These are phyloP conservation scores for Ceratobasidium sp. DNA, from an alignment of 1,284 basidiomycete species.

Conservation along the genomic window DNA sequence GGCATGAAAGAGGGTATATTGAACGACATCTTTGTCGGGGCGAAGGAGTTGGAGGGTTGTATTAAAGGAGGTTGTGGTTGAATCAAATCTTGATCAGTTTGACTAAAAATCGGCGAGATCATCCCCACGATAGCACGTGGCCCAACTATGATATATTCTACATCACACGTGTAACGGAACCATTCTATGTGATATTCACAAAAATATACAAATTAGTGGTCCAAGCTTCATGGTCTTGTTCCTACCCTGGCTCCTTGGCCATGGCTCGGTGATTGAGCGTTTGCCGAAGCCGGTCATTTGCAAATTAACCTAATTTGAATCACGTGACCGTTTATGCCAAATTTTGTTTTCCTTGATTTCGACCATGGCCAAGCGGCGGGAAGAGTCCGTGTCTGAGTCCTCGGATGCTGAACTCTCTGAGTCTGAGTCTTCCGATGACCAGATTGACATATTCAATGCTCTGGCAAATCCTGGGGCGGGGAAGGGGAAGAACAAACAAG, in stretches of 20 bases:
- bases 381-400: slow-evolving; percentile 1
- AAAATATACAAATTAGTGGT: neutral
- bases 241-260: too few species aligned
- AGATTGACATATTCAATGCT: slow-evolving; percentile 58
- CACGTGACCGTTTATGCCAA: slow-evolving; percentile 19
- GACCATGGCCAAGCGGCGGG: slow-evolving; percentile 20
- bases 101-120: neutral
- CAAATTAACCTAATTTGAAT: neutral
- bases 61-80: neutral
- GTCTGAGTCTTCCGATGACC: slow-evolving; percentile 50
- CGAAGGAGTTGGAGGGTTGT: neutral
- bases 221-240: too few species aligned
- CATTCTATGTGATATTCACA: too few species aligned
- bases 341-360: slow-evolving; percentile 26
- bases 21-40: slow-evolving; percentile 19
- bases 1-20: slow-evolving; percentile 22
- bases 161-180: too few species aligned
- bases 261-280: neutral
- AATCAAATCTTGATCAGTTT: neutral
- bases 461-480: slow-evolving; percentile 52
- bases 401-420: slow-evolving; percentile 8
- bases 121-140: too few species aligned
- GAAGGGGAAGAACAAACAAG: slow-evolving; percentile 36
- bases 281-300: neutral
- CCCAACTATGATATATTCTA: too few species aligned